Percentiles rank a stretch among this genome's conserved stretches.
phyloP scores from a whole-genome alignment of 306 rosid species.

The Boehmeria nivea region DNA sequence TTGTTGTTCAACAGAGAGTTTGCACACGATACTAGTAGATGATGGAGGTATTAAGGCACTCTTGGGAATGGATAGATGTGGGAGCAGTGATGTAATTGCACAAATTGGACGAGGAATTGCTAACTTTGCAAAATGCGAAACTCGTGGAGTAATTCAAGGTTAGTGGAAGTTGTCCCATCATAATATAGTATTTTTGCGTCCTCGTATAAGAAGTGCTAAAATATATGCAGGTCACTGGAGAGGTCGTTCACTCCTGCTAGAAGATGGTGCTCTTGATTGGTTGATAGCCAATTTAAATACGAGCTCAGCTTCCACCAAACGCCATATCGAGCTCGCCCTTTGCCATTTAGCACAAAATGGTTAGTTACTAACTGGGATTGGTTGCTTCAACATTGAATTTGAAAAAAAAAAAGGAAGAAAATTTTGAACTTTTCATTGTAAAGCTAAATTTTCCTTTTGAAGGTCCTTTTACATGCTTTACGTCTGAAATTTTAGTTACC shows the following conservation, averaged over 20 bases:
- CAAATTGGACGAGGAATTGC: slow-evolving; percentile 70
- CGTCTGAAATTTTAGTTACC: not conserved
- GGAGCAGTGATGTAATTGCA: slow-evolving; percentile 49
- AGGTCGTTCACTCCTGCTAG: slow-evolving; percentile 49
- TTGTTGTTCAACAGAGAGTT: slow-evolving; percentile 33
- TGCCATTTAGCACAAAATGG: slow-evolving; percentile 76
- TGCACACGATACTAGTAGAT: slow-evolving; percentile 46
- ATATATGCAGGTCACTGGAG: slow-evolving; percentile 44
- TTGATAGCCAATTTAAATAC: slow-evolving; percentile 38
- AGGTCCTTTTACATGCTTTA: not conserved
- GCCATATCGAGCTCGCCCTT: slow-evolving; percentile 62
- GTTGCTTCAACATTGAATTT: too few relatives aligned
- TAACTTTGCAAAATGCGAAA: slow-evolving; percentile 69
- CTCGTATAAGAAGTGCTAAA: not conserved
- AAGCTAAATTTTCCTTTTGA: not conserved
- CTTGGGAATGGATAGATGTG: slow-evolving; percentile 46
- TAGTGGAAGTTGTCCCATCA: not conserved
- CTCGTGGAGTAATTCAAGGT: slow-evolving; percentile 55
- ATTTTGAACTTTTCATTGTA: not conserved
- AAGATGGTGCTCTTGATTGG: slow-evolving; percentile 56
- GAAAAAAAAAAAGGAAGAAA: too few relatives aligned
- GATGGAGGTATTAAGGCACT: slow-evolving; percentile 66
- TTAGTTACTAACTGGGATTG: too few relatives aligned
- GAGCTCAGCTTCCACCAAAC: slow-evolving; percentile 41
- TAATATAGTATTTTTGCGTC: not conserved